Conservation (phyloP, 768 basidiomycete genomes). For the Pholiota microspora region DNA sequence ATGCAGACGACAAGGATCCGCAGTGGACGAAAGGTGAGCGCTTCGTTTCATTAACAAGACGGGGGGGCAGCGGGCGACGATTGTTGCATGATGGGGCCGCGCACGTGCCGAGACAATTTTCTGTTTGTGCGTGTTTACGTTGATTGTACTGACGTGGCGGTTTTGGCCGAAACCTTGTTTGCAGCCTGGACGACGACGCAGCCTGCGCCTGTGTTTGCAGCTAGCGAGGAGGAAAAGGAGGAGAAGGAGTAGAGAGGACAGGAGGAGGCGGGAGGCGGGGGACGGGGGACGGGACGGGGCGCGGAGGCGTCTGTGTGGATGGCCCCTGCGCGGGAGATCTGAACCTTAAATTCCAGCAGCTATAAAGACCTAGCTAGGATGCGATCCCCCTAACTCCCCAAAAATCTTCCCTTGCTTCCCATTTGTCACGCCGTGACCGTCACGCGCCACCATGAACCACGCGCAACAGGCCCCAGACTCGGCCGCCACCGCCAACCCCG, state of each 20-base stretch:
- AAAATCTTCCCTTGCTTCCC: slow-evolving; percentile 64
- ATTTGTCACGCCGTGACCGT: slow-evolving; percentile 69
- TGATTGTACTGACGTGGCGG: slow-evolving; percentile 62
- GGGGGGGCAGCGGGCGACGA: slow-evolving; percentile 11
- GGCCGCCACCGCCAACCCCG: slow-evolving; percentile 37
- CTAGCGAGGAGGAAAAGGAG: slow-evolving; percentile 59
- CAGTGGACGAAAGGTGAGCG: slow-evolving; percentile 82
- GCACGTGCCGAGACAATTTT: slow-evolving; percentile 34
- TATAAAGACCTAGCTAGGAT: slow-evolving; percentile 79
- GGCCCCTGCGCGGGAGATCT: slow-evolving; percentile 79
- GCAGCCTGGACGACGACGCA: slow-evolving; percentile 86
- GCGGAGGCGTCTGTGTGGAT: slow-evolving; percentile 39
- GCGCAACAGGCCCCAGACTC: slow-evolving; percentile 26
- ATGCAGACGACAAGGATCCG: slow-evolving; percentile 81
- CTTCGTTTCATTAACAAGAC: slow-evolving; percentile 16
- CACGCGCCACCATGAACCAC: slow-evolving; percentile 70
- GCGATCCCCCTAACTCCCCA: slow-evolving; percentile 72
- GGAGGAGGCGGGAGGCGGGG: slow-evolving; percentile 19
- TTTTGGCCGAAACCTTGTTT: slow-evolving; percentile 49
- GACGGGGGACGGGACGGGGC: slow-evolving; percentile 21
- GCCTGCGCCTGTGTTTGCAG: slow-evolving; percentile 81
- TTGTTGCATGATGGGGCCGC: slow-evolving; percentile 3
- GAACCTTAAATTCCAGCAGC: slow-evolving; percentile 79
- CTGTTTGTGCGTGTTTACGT: slow-evolving; percentile 43
- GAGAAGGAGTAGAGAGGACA: slow-evolving; percentile 28